Base-by-base conservation (phyloP, 345 rosid genomes). In the Citrus mangshanensis region DNA sequence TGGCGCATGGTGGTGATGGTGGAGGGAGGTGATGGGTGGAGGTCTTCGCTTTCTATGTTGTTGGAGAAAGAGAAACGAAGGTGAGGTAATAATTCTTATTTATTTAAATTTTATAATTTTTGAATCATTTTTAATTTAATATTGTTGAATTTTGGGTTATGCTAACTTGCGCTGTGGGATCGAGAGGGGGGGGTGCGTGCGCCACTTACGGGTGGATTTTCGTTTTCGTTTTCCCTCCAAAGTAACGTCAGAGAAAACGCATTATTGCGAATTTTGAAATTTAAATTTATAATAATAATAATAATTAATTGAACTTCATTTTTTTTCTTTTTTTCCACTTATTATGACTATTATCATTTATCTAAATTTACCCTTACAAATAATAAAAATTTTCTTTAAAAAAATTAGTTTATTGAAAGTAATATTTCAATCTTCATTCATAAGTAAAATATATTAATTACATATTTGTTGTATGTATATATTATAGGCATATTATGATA, bases 71-170 rank as follows among this genome's bases (percentile, higher is more conserved):
- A 49, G 56, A 62, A 54, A 56, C 76, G 54, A 63, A 42, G 65
- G 71, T 61, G 72, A 69, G 66, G 74, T 72, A 74, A 81, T 79
- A 55, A 81, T 84, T 63, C 30, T 63, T 78, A 68, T 77, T 14
- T 64, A 54, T 51, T 27, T 60, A 35, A 35, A 35, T 9, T 40
- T 38, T 68, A 25, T 73, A 77, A 49, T 32, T 24, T 75, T 76
- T 59, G 32, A 37, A 61, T 67, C 54, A 27, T 66, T 46, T 46
- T 71, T 62, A 25, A 70, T 61, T 54, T 62, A 37, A 19, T 60
- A 68, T 8, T 54, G 71, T 56, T 65, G 76, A 22, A 77, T 28
- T 40, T 27, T 54, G 42, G 10, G 12, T 49, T 4, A 25, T 18
- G 27, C 74, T 70, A 70, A 70, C 25, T 25, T 51, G 74, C 25